Percentiles rank a stretch among this genome's conserved stretches.
phyloP scores from a whole-genome alignment of 2,329 filamentous ascomycete species.

The Talaromyces sp. region DNA sequence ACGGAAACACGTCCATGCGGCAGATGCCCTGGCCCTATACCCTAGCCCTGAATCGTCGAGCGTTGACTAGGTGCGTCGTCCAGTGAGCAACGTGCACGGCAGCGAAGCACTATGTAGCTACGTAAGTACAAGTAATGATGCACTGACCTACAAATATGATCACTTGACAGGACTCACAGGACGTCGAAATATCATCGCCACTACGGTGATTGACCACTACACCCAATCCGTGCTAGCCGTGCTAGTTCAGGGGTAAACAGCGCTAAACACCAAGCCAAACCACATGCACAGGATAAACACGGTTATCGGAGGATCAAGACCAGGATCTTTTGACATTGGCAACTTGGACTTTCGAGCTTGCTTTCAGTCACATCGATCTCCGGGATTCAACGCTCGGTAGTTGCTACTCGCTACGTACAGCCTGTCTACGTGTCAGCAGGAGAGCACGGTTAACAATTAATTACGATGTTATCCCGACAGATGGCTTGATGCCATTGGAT shows the following conservation, averaged over 20 bases:
- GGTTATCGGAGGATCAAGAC: not conserved
- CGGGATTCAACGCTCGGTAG: not conserved
- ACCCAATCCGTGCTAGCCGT: not conserved
- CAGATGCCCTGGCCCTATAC: not conserved
- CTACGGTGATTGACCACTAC: not conserved
- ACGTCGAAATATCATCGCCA: not conserved
- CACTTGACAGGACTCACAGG: not conserved
- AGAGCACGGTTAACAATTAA: not conserved
- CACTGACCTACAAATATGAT: not conserved
- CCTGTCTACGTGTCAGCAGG: not conserved
- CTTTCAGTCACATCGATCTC: not conserved
- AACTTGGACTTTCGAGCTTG: not conserved
- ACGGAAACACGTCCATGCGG: no score
- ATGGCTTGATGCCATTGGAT: not conserved
- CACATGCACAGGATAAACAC: not conserved
- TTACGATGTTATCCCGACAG: not conserved
- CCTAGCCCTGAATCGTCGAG: not conserved
- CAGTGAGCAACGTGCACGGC: no score
- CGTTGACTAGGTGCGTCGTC: no score
- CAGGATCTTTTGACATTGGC: not conserved
- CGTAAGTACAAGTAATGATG: not conserved
- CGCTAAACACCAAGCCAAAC: not conserved
- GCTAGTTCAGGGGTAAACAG: conserved; percentile 6
- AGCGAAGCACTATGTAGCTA: no score
- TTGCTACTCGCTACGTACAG: not conserved